Evolutionary conservation across 257 asterid species (phyloP).

Genomic region (Craterostigma plantagineum): DNA sequence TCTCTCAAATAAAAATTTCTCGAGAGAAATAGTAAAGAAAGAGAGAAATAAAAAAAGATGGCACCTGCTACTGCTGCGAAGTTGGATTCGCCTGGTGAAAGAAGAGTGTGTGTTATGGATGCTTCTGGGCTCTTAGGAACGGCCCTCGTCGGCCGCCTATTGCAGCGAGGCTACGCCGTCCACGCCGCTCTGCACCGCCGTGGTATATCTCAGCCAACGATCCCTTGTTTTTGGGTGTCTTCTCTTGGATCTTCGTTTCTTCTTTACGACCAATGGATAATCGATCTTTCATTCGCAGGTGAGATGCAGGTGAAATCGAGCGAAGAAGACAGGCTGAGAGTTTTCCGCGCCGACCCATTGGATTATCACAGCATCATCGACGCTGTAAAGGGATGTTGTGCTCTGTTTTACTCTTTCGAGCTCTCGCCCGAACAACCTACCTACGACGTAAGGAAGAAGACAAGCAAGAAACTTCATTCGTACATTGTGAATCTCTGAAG

Average conservation of each 20-base stretch:
- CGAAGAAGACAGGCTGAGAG: slow-evolving; percentile 33
- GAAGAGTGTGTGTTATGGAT: slow-evolving; percentile 80
- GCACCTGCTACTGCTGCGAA: too few relatives aligned
- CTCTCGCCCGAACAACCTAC: slow-evolving; percentile 56
- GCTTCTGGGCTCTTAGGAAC: slow-evolving; percentile 67
- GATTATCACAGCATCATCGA: slow-evolving; percentile 84
- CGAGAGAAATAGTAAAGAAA: too few relatives aligned
- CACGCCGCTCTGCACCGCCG: slow-evolving; percentile 68
- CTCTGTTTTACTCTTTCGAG: slow-evolving; percentile 78
- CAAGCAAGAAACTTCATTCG: too few relatives aligned
- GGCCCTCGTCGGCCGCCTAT: slow-evolving; percentile 49
- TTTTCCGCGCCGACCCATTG: slow-evolving; percentile 60
- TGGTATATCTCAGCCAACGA: slow-evolving; percentile 15
- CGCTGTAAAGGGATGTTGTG: slow-evolving; percentile 66
- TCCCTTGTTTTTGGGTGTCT: not conserved
- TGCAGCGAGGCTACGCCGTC: slow-evolving; percentile 63
- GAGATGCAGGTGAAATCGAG: slow-evolving; percentile 27
- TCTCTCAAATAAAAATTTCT: too few relatives aligned
- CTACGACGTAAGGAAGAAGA: slow-evolving; percentile 72
- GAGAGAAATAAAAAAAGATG: too few relatives aligned
- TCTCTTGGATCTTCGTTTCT: not conserved
- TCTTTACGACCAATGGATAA: not conserved
- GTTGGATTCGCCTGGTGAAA: too few relatives aligned
- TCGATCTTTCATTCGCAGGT: slow-evolving; percentile 18
- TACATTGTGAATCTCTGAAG: too few relatives aligned